A percentile compares a stretch with the other conserved stretches of the same genome.
Evolutionary conservation across 192 early-diverging fungal genomes (phyloP).

Genomic region (Podila epigama): DNA sequence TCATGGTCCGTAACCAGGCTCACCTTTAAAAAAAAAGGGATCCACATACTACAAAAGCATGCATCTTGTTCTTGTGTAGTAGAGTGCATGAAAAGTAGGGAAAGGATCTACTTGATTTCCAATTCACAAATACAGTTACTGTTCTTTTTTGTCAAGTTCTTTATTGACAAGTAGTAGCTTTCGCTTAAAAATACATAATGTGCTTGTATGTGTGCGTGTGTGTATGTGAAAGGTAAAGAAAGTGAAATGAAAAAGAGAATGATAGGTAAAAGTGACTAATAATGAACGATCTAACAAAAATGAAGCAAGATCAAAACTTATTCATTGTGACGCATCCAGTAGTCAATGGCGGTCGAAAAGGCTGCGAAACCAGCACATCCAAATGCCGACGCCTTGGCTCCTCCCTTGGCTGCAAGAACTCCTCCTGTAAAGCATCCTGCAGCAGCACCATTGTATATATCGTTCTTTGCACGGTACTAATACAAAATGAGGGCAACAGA

Average conservation of each 20-base stretch:
- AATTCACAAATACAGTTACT: too few relatives aligned
- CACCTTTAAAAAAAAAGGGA: conserved; percentile 23
- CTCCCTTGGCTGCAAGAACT: conserved; percentile 75
- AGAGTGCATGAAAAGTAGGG: too few relatives aligned
- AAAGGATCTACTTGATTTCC: too few relatives aligned
- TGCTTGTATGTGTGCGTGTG: too few relatives aligned
- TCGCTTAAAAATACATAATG: too few relatives aligned
- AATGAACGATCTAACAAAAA: too few relatives aligned
- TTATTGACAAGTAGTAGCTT: too few relatives aligned
- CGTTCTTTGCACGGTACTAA: conserved; percentile 94
- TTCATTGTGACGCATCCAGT: conserved; percentile 70
- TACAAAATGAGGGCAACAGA: not conserved
- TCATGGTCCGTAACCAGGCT: conserved; percentile 53
- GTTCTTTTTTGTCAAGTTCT: too few relatives aligned
- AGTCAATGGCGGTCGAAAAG: conserved; percentile 93
- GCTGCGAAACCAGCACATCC: conserved; percentile 96
- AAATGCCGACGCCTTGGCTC: conserved; percentile 74
- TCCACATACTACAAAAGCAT: conserved; percentile 2
- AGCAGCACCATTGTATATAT: conserved; percentile 87
- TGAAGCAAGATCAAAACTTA: not conserved
- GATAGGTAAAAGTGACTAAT: not conserved
- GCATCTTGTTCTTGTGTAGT: too few relatives aligned
- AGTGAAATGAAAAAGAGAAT: not conserved
- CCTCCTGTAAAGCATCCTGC: conserved; percentile 96
- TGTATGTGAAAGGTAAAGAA: not conserved